Conservation (phyloP, 495 filamentous ascomycete genomes). For the Bryoglossum gracile region DNA sequence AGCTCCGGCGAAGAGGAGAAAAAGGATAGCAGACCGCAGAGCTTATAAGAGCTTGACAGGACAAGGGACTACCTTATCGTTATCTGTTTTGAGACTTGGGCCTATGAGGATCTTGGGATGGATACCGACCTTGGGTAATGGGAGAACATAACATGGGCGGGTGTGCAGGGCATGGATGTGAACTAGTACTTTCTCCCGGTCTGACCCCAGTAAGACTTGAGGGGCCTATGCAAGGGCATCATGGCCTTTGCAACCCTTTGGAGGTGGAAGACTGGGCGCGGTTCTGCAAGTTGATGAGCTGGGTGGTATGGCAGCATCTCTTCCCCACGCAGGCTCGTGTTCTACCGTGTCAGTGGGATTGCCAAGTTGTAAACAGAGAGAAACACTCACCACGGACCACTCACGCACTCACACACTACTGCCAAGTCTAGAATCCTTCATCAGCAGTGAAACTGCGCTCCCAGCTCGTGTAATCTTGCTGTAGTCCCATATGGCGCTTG, state of each 20-base stretch:
- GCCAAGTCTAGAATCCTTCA: no score
- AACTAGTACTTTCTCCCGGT: not conserved
- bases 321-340: conserved; percentile 1
- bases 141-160: conserved; percentile 4
- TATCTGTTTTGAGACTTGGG: conserved; percentile 1
- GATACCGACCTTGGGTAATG: conserved; percentile 7
- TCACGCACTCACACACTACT: no score
- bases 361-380: no score
- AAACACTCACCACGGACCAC: no score
- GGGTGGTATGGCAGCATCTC: not conserved
- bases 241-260: not conserved
- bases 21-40: not conserved
- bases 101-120: conserved; percentile 3
- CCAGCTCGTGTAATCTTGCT: no score
- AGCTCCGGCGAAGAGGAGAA: not conserved
- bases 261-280: not conserved
- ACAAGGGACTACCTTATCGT: conserved; percentile 5
- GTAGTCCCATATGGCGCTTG: no score
- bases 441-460: no score
- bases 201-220: not conserved
- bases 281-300: not conserved
- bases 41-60: conserved; percentile 6
- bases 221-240: conserved; percentile 1
- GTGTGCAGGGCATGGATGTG: conserved; percentile 4
- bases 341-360: not conserved